Percentiles rank a stretch among this genome's conserved stretches.
Conservation (phyloP, 106 monocot genomes). For the Dendrobium catenatum region DNA sequence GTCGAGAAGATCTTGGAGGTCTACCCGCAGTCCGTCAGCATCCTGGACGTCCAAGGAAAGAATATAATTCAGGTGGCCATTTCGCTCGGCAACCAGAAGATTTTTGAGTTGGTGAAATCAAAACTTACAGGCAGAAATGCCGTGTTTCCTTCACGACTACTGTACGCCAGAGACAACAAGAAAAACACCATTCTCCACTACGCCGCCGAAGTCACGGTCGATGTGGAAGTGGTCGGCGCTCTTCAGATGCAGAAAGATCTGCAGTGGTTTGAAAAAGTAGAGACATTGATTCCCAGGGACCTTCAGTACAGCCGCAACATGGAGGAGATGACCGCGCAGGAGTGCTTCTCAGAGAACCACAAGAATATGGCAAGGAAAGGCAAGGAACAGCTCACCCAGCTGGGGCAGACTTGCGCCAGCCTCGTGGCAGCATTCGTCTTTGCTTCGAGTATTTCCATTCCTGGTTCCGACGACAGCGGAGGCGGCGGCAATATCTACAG, state of each 20-base stretch:
- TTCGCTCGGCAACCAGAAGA: slow-evolving; percentile 10
- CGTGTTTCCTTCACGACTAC: slow-evolving; percentile 13
- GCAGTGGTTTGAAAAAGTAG: slow-evolving; percentile 27
- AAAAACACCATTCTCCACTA: slow-evolving; percentile 27
- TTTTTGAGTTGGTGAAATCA: slow-evolving; percentile 7
- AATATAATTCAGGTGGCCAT: slow-evolving; percentile 24
- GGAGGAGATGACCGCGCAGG: slow-evolving; percentile 24
- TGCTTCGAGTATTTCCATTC: slow-evolving; percentile 29
- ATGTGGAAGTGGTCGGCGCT: neutral
- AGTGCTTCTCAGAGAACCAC: slow-evolving; percentile 28
- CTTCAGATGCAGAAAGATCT: slow-evolving; percentile 25
- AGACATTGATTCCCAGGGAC: slow-evolving; percentile 20
- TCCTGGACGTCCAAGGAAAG: neutral
- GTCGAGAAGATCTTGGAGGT: slow-evolving; percentile 15
- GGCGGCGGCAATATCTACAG: slow-evolving; percentile 11
- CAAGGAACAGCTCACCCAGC: slow-evolving; percentile 11
- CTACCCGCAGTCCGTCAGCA: slow-evolving; percentile 7
- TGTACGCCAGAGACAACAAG: slow-evolving; percentile 2
- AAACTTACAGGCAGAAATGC: slow-evolving; percentile 3
- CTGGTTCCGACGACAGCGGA: neutral
- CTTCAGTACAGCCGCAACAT: slow-evolving; percentile 22
- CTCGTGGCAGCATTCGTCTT: slow-evolving; percentile 36
- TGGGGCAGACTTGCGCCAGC: slow-evolving; percentile 29
- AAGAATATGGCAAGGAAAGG: slow-evolving; percentile 12
- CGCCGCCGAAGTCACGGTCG: slow-evolving; percentile 11